Percentiles rank a stretch among this genome's conserved stretches.
Conservation (phyloP, 2,329 filamentous ascomycete genomes). For the Xylariaceae sp. region DNA sequence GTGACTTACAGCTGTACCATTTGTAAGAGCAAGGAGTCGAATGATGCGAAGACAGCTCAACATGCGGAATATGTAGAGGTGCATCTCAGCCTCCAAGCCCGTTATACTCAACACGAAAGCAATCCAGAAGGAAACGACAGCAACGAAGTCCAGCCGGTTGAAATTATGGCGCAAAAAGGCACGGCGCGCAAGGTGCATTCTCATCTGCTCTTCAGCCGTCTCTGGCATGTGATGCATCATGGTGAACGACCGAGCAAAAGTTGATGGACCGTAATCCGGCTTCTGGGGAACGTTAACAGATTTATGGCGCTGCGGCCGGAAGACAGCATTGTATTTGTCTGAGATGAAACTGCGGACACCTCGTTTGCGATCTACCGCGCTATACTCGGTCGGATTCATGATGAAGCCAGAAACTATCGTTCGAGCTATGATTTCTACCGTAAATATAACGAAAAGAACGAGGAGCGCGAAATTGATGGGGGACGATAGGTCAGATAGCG, state of each 20-base stretch:
- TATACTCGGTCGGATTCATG: conserved; percentile 86
- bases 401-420: conserved; percentile 92
- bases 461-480: conserved; percentile 77
- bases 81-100: conserved; percentile 61
- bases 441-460: conserved; percentile 82
- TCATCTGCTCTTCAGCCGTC: conserved; percentile 71
- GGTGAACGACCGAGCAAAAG: conserved; percentile 72
- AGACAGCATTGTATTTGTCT: conserved; percentile 71
- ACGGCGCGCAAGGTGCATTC: conserved; percentile 78
- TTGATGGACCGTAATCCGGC: conserved; percentile 49
- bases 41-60: conserved; percentile 90
- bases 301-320: conserved; percentile 72
- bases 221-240: conserved; percentile 61
- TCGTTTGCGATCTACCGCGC: conserved; percentile 74
- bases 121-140: conserved; percentile 93
- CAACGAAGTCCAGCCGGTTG: conserved; percentile 90
- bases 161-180: conserved; percentile 94
- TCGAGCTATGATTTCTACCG: conserved; percentile 73
- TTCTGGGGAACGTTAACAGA: conserved; percentile 54
- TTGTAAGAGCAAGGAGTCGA: conserved; percentile 83
- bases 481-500: conserved; percentile 57
- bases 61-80: conserved; percentile 93
- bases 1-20: conserved; percentile 74
- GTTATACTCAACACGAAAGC: conserved; percentile 69
- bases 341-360: conserved; percentile 69